These are phyloP conservation scores for Xylariaceae sp. DNA, from an alignment of 2,329 filamentous ascomycete genomes.

Conservation along the genomic window DNA sequence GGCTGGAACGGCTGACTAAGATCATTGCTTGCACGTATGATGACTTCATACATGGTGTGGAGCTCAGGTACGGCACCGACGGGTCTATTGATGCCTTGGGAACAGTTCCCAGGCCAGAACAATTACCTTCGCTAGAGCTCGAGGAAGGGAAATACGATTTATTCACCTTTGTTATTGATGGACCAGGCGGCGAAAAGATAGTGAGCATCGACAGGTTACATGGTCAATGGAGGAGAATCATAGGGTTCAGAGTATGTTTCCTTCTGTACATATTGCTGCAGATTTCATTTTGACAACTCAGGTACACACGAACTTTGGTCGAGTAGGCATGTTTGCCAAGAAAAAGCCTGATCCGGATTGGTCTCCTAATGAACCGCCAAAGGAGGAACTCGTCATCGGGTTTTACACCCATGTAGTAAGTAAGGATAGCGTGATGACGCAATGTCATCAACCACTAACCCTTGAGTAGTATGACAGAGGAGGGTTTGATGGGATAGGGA, in stretches of 20 bases:
- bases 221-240: background rate
- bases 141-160: background rate
- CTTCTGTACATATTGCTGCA: background rate
- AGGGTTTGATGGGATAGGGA: too few relatives aligned
- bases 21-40: background rate
- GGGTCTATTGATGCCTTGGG: too few relatives aligned
- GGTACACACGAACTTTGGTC: background rate
- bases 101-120: background rate
- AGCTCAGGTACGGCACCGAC: background rate
- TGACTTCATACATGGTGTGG: background rate
- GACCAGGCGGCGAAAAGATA: background rate
- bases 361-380: background rate
- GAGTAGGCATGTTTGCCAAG: background rate
- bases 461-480: too few relatives aligned
- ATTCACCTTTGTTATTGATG: background rate
- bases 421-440: too few relatives aligned
- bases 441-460: too few relatives aligned
- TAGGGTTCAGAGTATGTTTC: background rate
- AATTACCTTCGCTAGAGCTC: background rate
- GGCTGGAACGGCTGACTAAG: background rate
- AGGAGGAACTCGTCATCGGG: background rate
- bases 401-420: background rate
- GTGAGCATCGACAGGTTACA: background rate
- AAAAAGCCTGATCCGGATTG: background rate
- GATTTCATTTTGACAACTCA: background rate